These are phyloP conservation scores for Amylocarpus encephaloides DNA, from an alignment of 2,329 filamentous ascomycete genomes.

Conservation along the genomic window DNA sequence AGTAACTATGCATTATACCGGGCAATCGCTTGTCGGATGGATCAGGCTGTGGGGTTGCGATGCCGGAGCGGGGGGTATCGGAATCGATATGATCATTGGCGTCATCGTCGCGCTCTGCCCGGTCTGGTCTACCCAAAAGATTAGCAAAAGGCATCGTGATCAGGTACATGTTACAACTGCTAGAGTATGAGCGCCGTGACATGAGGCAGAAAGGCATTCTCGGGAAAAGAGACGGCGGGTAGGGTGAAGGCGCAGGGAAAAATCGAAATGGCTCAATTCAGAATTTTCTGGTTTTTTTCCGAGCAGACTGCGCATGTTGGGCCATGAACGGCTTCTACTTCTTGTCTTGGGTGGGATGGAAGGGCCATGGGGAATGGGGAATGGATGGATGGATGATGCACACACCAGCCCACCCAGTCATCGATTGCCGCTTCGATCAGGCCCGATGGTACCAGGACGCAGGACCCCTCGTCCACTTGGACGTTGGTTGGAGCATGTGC, in stretches of 20 bases:
- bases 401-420: slow-evolving; percentile 12
- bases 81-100: slow-evolving; percentile 71
- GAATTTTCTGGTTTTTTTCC: slow-evolving; percentile 15
- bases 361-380: not conserved
- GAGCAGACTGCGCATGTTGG: slow-evolving; percentile 7
- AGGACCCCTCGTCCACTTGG: slow-evolving; percentile 27
- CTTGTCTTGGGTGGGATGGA: not conserved
- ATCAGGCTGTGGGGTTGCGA: slow-evolving; percentile 90
- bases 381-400: not conserved
- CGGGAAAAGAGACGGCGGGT: slow-evolving; percentile 3
- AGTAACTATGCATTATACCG: slow-evolving; percentile 91
- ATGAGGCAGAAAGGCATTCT: slow-evolving; percentile 6
- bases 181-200: not conserved
- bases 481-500: slow-evolving; percentile 15
- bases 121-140: slow-evolving; percentile 5
- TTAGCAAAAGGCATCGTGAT: slow-evolving; percentile 26
- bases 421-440: slow-evolving; percentile 28
- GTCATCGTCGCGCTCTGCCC: slow-evolving; percentile 53
- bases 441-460: slow-evolving; percentile 10
- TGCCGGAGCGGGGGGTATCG: slow-evolving; percentile 81
- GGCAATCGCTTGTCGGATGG: slow-evolving; percentile 90
- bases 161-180: not conserved
- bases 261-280: slow-evolving; percentile 12
- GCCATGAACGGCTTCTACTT: slow-evolving; percentile 10
- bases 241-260: slow-evolving; percentile 7